A percentile compares a stretch with the other conserved stretches of the same genome.
Evolutionary conservation across 164 flowering plant genomes (phyloP).

Genomic region (Chimonanthus salicifolius): DNA sequence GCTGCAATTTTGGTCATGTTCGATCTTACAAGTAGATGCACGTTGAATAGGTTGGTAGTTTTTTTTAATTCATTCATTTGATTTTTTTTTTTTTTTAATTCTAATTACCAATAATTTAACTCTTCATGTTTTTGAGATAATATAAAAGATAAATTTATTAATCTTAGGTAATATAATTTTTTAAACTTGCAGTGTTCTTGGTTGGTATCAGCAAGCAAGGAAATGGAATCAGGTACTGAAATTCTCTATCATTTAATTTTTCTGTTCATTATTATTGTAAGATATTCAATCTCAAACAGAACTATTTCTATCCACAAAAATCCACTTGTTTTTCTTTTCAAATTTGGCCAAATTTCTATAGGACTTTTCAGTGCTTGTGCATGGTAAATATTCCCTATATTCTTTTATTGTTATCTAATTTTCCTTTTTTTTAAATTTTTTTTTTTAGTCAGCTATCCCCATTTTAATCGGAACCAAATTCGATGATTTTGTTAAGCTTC

Average conservation of each 20-base stretch:
- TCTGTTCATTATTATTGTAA: no score
- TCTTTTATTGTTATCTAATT: no score
- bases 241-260: not conserved
- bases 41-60: constrained; percentile 62
- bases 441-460: constrained; percentile 73
- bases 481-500: constrained; percentile 81
- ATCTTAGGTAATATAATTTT: not conserved
- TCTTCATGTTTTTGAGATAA: no score
- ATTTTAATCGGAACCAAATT: constrained; percentile 84
- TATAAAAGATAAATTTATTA: no score
- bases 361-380: no score
- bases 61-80: no score
- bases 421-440: not conserved
- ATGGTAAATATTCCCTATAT: not conserved
- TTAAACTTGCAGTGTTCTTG: constrained; percentile 56
- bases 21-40: constrained; percentile 85
- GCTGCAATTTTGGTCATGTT: constrained; percentile 86
- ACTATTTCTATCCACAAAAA: not conserved
- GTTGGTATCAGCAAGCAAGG: constrained; percentile 78
- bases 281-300: no score
- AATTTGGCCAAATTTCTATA: not conserved
- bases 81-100: no score
- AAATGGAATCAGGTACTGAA: constrained; percentile 75
- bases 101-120: no score
- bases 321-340: not conserved